Conservation (phyloP, 106 monocot species). For the Dendrobium catenatum region DNA sequence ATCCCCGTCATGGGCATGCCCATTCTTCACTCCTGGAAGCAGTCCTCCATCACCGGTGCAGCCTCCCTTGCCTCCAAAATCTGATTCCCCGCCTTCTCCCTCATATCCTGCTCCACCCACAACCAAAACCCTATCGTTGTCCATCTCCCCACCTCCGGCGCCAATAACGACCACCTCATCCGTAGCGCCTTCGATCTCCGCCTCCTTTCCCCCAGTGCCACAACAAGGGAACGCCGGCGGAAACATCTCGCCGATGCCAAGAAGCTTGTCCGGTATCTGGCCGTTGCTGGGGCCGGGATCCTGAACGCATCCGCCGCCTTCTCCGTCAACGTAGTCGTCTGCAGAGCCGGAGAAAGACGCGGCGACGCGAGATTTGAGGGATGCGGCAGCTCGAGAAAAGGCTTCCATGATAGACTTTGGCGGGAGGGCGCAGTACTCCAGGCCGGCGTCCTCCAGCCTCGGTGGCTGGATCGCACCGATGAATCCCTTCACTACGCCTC, state of each 20-base stretch:
- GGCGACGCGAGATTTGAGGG: conserved; percentile 26
- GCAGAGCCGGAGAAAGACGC: neutral
- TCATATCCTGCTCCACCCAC: conserved; percentile 10
- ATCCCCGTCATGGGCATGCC: neutral
- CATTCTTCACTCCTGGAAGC: conserved; percentile 6
- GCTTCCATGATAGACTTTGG: conserved; percentile 74
- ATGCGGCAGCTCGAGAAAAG: conserved; percentile 65
- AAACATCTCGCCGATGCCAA: too few relatives aligned
- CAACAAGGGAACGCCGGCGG: neutral
- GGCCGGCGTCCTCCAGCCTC: conserved; percentile 77
- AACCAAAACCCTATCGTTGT: conserved; percentile 10
- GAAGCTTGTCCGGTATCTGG: conserved; percentile 13
- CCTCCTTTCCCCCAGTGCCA: conserved; percentile 3
- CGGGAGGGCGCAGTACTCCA: conserved; percentile 88
- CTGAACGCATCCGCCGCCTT: conserved; percentile 23
- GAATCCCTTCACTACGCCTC: neutral
- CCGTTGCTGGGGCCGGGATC: conserved; percentile 32
- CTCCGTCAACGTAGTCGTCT: conserved; percentile 8
- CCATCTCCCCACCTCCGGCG: neutral
- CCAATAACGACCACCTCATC: conserved; percentile 14
- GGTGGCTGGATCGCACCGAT: conserved; percentile 38
- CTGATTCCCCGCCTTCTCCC: neutral
- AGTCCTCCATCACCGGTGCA: neutral
- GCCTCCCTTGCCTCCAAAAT: conserved; percentile 7
- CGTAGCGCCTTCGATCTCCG: neutral